A percentile compares a stretch with the other conserved stretches of the same genome.
Conservation (phyloP, 202 grass and related monocot genomes). For the Alloteropsis angusta region DNA sequence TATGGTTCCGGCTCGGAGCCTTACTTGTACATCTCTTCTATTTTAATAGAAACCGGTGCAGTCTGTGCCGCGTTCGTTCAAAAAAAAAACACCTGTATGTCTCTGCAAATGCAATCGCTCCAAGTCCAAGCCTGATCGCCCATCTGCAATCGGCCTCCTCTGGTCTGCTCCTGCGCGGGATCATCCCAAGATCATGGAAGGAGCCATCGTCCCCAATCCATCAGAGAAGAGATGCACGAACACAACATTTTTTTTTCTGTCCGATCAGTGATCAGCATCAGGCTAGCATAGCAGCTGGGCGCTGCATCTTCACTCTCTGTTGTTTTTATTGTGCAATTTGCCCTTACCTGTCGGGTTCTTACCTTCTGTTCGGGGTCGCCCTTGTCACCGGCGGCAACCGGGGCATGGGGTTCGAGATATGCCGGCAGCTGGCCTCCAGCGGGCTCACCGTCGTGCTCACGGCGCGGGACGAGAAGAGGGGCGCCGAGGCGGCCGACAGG, state of each 20-base stretch:
- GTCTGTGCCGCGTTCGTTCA: no score
- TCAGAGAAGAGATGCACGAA: neutral
- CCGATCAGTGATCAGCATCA: neutral
- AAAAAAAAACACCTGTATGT: neutral
- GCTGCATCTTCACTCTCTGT: neutral
- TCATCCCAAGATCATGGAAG: conserved; percentile 17
- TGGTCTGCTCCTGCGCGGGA: neutral
- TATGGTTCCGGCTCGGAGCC: no score
- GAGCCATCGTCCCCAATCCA: neutral
- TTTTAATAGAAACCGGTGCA: no score
- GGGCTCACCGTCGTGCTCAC: conserved; percentile 18
- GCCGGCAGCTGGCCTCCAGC: conserved; percentile 21
- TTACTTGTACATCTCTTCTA: no score
- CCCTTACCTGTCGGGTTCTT: neutral
- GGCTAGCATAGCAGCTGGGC: neutral
- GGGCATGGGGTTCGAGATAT: conserved; percentile 20
- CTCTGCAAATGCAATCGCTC: neutral
- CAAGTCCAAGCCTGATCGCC: neutral
- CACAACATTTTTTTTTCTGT: neutral
- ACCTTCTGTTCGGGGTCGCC: neutral
- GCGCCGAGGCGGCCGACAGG: neutral
- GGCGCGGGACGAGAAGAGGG: neutral
- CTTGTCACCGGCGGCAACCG: conserved; percentile 19
- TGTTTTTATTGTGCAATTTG: neutral
- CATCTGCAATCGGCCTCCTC: neutral